Conservation (phyloP, 768 basidiomycete species). For the Calocera cornea region DNA sequence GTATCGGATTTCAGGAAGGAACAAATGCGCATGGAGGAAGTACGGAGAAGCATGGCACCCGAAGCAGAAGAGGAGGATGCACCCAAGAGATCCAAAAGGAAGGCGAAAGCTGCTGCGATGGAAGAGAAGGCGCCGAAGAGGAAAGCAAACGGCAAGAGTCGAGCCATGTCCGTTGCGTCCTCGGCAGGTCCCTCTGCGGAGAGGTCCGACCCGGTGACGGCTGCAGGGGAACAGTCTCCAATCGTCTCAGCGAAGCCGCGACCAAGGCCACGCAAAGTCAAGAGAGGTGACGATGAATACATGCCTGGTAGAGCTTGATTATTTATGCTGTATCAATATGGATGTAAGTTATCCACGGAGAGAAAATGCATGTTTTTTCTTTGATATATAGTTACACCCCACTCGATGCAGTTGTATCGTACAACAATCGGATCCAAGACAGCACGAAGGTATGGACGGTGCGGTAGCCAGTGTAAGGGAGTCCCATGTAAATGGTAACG, state of each 20-base stretch:
- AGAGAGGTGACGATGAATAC: not conserved
- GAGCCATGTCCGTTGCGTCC: not conserved
- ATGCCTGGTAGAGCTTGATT: not conserved
- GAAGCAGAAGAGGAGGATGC: not conserved
- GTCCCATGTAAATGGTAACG: too few relatives aligned
- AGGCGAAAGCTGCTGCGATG: not conserved
- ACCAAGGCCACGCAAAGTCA: not conserved
- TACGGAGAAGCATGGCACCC: not conserved
- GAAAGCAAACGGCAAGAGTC: not conserved
- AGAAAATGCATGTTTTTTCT: too few relatives aligned
- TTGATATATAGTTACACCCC: too few relatives aligned
- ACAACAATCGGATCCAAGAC: too few relatives aligned
- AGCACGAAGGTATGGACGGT: too few relatives aligned
- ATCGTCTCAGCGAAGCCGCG: not conserved
- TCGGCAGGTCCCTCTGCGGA: not conserved
- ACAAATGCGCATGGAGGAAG: not conserved
- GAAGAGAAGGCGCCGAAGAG: not conserved
- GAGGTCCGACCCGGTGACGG: not conserved
- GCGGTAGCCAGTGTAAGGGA: too few relatives aligned
- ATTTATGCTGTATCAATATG: not conserved
- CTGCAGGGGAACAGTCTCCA: not conserved
- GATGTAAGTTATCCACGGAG: too few relatives aligned
- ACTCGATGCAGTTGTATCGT: too few relatives aligned
- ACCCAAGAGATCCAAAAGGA: not conserved
- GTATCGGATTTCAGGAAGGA: conserved; percentile 17